These are phyloP conservation scores for Bruguiera sexangula DNA, from an alignment of 345 rosid species.

Conservation along the genomic window DNA sequence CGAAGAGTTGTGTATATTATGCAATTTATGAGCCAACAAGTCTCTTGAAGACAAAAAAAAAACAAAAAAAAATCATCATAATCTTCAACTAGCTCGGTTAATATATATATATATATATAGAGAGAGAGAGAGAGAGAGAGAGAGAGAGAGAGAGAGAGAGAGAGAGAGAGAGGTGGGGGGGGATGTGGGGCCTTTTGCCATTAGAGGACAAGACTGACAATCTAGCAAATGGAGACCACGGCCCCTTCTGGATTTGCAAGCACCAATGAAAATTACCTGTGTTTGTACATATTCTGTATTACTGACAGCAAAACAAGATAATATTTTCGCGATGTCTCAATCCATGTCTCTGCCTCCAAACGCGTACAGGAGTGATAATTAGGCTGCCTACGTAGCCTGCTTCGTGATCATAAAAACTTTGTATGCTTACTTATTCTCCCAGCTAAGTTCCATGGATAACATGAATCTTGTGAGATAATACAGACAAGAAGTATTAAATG, in stretches of 20 bases:
- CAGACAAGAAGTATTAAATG: conserved; percentile 10
- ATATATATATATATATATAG: too few species aligned
- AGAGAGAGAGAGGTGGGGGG: neutral
- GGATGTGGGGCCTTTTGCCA: conserved; percentile 23
- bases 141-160: neutral
- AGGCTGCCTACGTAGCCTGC: conserved; percentile 41
- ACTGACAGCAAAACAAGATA: conserved; percentile 13
- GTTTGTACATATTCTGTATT: conserved; percentile 31
- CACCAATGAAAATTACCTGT: conserved; percentile 30
- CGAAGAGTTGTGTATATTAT: neutral
- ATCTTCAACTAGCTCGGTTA: too few species aligned
- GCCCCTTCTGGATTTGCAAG: conserved; percentile 28
- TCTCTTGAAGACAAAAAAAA: too few species aligned
- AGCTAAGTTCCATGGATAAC: conserved; percentile 5
- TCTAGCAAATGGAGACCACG: conserved; percentile 18
- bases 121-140: neutral
- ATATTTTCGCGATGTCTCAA: conserved; percentile 26
- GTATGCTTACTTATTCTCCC: neutral
- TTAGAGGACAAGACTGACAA: conserved; percentile 9
- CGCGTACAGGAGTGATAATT: conserved; percentile 34
- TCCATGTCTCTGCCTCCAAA: conserved; percentile 22
- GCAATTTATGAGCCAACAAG: too few species aligned
- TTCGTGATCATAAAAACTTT: conserved; percentile 30
- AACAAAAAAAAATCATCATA: neutral
- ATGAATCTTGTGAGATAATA: neutral